Evolutionary conservation across 306 rosid genomes (phyloP), one percentile per base, ranked within the genome.

Genomic region (Vicia villosa): DNA sequence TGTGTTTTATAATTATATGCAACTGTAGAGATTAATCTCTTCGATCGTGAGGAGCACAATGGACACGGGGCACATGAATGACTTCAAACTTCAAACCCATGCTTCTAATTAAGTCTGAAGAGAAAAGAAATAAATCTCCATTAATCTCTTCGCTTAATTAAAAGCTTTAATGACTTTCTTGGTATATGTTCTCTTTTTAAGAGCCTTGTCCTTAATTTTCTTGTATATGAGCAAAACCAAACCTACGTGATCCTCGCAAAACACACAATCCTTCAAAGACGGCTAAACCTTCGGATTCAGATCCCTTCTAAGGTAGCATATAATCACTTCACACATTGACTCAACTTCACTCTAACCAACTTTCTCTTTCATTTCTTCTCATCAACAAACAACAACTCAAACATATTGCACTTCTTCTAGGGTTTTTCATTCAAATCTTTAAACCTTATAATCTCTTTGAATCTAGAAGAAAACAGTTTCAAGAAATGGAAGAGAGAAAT

Each of bases 231-330:
- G 51, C 32, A 22, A 62, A 68, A 63, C 49, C 70, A 76, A 76
- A 76, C 65, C 61, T 59, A 69, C 58, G 79, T 16, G 14, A 76
- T 59, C 45, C 80, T 68, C 80, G 38, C 86, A 71, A 80, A 82
- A 68, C 88, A 77, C 87, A 87, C 80, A 64, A 62, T 60, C 36
- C 63, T 74, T 86, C 72, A 75, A 95, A 84, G 82, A 78, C 88
- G 97, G 99, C 97, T 82, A 74, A 95, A 64, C 92, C 92, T 85
- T 89, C 97, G 97, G 99, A 77, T 72, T 61, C 68, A 77, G 85
- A 87, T 77, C 86, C 96, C 99, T 82, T 67, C 60, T 26, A 63
- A 77, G 96, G 95, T 80, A 87, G 72, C 97, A 91, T 84, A 88
- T 86, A 86, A 86, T 83, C 78, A 16, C 88, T 87, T 77, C 86